A percentile compares a stretch with the other conserved stretches of the same genome.
Conservation (phyloP, 2,329 filamentous ascomycete species). For the Claviceps paspali region DNA sequence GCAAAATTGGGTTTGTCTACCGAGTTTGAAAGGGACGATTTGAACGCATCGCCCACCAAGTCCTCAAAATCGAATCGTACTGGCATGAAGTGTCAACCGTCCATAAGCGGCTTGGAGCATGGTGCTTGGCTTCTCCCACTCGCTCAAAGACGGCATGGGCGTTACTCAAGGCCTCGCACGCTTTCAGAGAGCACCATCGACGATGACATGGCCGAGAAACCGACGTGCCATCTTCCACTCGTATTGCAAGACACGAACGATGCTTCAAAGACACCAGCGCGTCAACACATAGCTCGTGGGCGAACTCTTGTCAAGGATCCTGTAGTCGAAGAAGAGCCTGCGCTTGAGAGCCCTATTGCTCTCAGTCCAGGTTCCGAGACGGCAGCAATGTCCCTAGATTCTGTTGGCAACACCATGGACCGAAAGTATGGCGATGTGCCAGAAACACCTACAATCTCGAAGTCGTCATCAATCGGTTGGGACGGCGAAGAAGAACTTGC, state of each 20-base stretch:
- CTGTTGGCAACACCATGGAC: not conserved
- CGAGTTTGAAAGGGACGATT: constrained; percentile 1
- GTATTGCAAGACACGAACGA: not conserved
- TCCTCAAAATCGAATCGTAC: not conserved
- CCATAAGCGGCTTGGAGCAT: not conserved
- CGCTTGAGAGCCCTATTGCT: not conserved
- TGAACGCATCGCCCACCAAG: not conserved
- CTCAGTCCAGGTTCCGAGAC: not conserved
- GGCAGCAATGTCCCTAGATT: not conserved
- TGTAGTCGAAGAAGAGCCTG: not conserved
- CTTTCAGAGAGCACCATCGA: not conserved
- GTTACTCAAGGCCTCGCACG: too few species aligned
- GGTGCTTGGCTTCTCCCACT: too few species aligned
- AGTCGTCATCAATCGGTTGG: not conserved
- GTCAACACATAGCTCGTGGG: not conserved
- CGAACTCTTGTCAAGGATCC: not conserved
- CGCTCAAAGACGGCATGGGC: not conserved
- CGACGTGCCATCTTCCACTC: not conserved
- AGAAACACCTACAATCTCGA: not conserved
- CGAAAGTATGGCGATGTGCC: not conserved
- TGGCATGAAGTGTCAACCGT: not conserved
- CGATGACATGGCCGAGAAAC: too few species aligned
- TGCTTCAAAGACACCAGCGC: not conserved
- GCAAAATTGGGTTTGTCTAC: constrained; percentile 2
- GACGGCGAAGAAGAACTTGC: not conserved